A percentile compares a stretch with the other conserved stretches of the same genome.
Evolutionary conservation across 352 stramenopile genomes (phyloP).

Genomic region (Phytopythium cucurbitacearum): DNA sequence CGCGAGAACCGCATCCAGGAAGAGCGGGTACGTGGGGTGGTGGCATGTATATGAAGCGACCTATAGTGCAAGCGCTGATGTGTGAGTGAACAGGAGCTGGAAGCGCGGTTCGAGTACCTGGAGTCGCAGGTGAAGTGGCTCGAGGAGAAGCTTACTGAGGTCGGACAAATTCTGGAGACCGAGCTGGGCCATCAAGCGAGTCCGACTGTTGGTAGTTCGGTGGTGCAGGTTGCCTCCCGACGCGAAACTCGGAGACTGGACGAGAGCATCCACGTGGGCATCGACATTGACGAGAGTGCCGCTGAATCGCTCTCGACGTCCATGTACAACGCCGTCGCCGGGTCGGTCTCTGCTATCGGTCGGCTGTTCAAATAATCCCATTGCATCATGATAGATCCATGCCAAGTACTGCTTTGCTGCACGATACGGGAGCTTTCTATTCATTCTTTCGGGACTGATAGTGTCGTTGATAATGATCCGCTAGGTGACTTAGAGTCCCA

Average conservation of each 20-base stretch:
- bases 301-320: conserved; percentile 16
- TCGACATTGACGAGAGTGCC: conserved; percentile 25
- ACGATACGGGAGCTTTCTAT: too few relatives aligned
- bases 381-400: too few relatives aligned
- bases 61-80: not conserved
- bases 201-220: conserved; percentile 8
- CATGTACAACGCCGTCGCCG: conserved; percentile 13
- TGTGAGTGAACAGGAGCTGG: conserved; percentile 20
- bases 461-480: too few relatives aligned
- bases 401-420: too few relatives aligned
- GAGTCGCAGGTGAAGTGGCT: conserved; percentile 46
- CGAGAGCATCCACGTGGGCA: conserved; percentile 18
- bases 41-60: not conserved
- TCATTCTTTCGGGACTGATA: too few relatives aligned
- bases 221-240: too few relatives aligned
- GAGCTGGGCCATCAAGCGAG: conserved; percentile 13
- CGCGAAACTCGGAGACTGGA: conserved; percentile 9
- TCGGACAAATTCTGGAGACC: conserved; percentile 31
- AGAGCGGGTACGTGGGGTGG: conserved; percentile 20
- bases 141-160: conserved; percentile 28
- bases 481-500: conserved; percentile 39
- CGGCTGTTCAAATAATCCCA: conserved; percentile 31
- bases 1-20: conserved; percentile 42
- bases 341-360: conserved; percentile 23
- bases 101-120: conserved; percentile 46